A percentile compares a stretch with the other conserved stretches of the same genome.
Evolutionary conservation across 306 rosid species (phyloP).

Genomic region (Abrus pulchellus): DNA sequence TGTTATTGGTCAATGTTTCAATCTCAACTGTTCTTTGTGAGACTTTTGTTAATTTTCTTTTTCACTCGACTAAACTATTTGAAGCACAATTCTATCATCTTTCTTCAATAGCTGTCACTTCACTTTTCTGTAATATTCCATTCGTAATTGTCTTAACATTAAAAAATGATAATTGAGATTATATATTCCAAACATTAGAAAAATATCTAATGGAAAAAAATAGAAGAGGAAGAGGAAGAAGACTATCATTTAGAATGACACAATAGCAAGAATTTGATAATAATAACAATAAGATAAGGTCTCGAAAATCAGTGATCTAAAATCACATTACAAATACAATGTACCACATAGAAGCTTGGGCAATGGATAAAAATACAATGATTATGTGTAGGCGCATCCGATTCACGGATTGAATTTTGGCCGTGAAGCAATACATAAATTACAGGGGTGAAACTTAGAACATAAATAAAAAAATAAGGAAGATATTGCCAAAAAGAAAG

Average conservation of each 20-base stretch:
- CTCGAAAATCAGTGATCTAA: conserved; percentile 9
- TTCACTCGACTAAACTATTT: not conserved
- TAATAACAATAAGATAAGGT: not conserved
- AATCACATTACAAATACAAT: conserved; percentile 23
- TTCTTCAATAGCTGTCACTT: not conserved
- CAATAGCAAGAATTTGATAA: not conserved
- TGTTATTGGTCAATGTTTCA: no score
- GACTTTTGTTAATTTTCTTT: not conserved
- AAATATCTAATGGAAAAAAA: not conserved
- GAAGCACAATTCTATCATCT: not conserved
- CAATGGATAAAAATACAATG: conserved; percentile 26
- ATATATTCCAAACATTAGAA: not conserved
- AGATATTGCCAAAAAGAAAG: conserved; percentile 11
- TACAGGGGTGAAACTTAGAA: not conserved
- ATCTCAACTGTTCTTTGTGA: no score
- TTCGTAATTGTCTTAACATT: not conserved
- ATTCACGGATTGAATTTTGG: conserved; percentile 12
- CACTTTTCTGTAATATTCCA: not conserved
- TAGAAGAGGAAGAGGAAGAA: not conserved
- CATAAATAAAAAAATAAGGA: conserved; percentile 47
- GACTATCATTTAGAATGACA: not conserved
- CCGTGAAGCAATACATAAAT: conserved; percentile 24
- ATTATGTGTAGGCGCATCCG: not conserved
- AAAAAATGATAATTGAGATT: not conserved
- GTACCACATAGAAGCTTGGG: not conserved